Evolutionary conservation across 2,329 filamentous ascomycete species (phyloP).

Genomic region (Trichoderma asperellum): DNA sequence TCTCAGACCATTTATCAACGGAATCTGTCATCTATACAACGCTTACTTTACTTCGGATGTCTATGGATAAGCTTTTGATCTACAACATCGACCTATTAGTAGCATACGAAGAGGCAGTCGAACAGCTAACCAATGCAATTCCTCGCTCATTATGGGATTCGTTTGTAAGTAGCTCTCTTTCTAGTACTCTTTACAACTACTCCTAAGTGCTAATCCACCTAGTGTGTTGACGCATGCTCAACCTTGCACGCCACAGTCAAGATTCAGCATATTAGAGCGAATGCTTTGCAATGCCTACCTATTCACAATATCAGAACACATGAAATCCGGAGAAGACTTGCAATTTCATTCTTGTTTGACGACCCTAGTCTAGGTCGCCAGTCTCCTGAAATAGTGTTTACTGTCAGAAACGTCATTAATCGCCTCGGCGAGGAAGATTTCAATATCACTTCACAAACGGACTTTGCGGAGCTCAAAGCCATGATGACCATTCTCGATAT

Average conservation of each 20-base stretch:
- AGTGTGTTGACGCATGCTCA: conserved; percentile 55
- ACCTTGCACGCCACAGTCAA: conserved; percentile 52
- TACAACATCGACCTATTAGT: conserved; percentile 48
- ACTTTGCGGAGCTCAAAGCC: conserved; percentile 71
- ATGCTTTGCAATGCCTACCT: conserved; percentile 63
- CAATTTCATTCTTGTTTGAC: conserved; percentile 64
- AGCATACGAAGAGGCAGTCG: conserved; percentile 49
- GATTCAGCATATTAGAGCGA: conserved; percentile 57
- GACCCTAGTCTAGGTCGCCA: conserved; percentile 49
- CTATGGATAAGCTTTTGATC: conserved; percentile 56
- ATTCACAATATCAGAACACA: conserved; percentile 54
- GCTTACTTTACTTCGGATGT: conserved; percentile 57
- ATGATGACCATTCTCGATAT: conserved; percentile 72
- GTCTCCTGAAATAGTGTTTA: conserved; percentile 48
- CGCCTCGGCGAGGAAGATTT: conserved; percentile 56
- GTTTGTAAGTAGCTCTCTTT: conserved; percentile 45
- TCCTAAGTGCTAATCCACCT: neutral
- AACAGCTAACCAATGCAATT: conserved; percentile 50
- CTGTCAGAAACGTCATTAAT: conserved; percentile 50
- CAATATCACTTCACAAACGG: conserved; percentile 55
- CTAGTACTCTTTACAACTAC: conserved; percentile 14
- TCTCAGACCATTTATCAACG: conserved; percentile 44
- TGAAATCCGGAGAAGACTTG: conserved; percentile 68
- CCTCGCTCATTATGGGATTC: conserved; percentile 44
- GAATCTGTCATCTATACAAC: conserved; percentile 46